Percentiles rank a stretch among this genome's conserved stretches.
phyloP scores from a whole-genome alignment of 2,329 filamentous ascomycete genomes.

The Ceratocystis huliohia region DNA sequence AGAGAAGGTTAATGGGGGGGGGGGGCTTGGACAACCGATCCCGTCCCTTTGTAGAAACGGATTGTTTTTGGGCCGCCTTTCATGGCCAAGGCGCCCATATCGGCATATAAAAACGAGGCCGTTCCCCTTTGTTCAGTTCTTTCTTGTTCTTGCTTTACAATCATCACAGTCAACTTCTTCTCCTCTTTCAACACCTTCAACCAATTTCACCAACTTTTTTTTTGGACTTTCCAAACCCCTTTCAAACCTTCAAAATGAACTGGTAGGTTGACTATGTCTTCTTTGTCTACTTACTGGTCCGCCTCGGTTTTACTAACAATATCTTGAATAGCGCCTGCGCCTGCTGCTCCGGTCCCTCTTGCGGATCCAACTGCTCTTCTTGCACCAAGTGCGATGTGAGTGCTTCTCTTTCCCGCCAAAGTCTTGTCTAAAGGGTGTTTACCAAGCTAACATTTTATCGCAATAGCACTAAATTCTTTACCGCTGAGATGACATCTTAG shows the following conservation, averaged over 20 bases:
- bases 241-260: conserved; percentile 20
- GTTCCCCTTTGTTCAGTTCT: background rate
- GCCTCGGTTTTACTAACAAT: background rate
- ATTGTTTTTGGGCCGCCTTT: background rate
- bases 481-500: background rate
- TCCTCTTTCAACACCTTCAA: background rate
- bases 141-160: conserved; percentile 4
- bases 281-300: background rate
- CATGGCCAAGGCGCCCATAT: background rate
- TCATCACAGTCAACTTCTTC: conserved; percentile 4
- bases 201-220: conserved; percentile 7
- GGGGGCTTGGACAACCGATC: background rate
- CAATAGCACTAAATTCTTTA: conserved; percentile 8
- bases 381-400: conserved; percentile 17
- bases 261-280: conserved; percentile 14
- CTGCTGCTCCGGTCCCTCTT: conserved; percentile 16
- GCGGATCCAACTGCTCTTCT: conserved; percentile 10
- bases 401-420: background rate
- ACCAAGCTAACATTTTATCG: background rate
- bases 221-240: conserved; percentile 4
- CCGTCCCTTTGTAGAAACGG: background rate
- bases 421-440: background rate
- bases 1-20: background rate
- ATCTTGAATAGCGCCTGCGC: conserved; percentile 15
- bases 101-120: conserved; percentile 9